Evolutionary conservation across 202 grass and related monocot genomes (phyloP).

Genomic region (Schoenoplectus triqueter): DNA sequence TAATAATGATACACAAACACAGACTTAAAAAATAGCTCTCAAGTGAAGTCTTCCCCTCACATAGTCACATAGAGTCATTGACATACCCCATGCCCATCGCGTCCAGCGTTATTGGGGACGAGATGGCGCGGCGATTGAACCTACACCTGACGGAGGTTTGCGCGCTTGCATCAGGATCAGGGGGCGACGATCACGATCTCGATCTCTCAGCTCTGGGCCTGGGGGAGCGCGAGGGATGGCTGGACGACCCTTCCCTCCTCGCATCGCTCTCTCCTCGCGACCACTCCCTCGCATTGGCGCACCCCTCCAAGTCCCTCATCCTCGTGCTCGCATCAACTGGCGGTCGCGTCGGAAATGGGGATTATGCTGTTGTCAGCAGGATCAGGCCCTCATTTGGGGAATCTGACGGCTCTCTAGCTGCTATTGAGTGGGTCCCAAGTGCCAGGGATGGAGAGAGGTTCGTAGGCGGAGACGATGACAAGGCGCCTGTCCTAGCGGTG

Average conservation of each 20-base stretch:
- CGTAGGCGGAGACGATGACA: conserved; percentile 18
- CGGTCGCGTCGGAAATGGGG: neutral
- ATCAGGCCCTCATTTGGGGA: conserved; percentile 46
- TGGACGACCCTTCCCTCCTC: conserved; percentile 67
- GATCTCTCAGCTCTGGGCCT: conserved; percentile 54
- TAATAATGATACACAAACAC: no score
- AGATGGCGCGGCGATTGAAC: conserved; percentile 63
- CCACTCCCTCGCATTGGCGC: conserved; percentile 60
- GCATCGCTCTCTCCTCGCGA: conserved; percentile 54
- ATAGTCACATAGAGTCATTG: no score
- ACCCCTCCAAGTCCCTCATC: conserved; percentile 43
- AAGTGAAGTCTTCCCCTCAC: no score
- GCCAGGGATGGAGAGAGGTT: conserved; percentile 3
- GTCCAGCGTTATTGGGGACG: no score
- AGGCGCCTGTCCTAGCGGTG: conserved; percentile 47
- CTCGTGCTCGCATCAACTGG: conserved; percentile 43
- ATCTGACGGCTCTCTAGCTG: conserved; percentile 60
- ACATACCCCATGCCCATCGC: no score
- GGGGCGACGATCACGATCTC: neutral
- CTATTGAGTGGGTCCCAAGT: conserved; percentile 77
- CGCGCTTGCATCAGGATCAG: conserved; percentile 54
- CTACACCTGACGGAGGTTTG: conserved; percentile 69
- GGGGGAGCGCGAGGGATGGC: conserved; percentile 78
- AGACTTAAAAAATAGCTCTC: no score
- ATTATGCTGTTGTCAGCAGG: conserved; percentile 39